Conservation (phyloP, 1,139 yeast genomes). For the Kodamaea ohmeri region DNA sequence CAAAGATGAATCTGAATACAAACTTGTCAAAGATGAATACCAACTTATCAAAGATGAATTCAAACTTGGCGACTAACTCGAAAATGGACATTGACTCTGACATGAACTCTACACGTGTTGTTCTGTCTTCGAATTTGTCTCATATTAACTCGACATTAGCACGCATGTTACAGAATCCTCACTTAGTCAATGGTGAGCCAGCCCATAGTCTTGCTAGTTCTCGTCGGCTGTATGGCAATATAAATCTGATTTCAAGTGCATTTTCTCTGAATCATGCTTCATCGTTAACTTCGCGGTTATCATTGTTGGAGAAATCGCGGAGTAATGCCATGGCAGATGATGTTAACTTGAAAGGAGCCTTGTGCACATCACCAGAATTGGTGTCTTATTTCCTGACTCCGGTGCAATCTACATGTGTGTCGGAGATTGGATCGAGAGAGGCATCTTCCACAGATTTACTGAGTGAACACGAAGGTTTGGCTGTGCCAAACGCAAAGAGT, state of each 20-base stretch:
- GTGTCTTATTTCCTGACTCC: conserved; percentile 33
- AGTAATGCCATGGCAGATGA: conserved; percentile 18
- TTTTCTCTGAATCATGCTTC: conserved; percentile 8
- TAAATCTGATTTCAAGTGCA: conserved; percentile 2
- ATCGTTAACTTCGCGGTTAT: conserved; percentile 8
- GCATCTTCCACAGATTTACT: conserved; percentile 12
- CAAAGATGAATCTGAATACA: neutral
- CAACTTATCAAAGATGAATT: conserved; percentile 4
- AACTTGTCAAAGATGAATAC: conserved; percentile 1
- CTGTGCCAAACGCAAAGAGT: conserved; percentile 1
- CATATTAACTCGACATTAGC: neutral
- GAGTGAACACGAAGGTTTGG: conserved; percentile 1
- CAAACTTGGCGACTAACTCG: neutral
- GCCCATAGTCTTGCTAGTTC: neutral
- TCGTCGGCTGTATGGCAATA: conserved; percentile 1
- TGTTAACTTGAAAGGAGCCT: conserved; percentile 27
- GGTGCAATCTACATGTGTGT: conserved; percentile 13
- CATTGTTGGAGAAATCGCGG: conserved; percentile 17
- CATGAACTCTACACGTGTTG: neutral
- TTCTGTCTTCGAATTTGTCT: conserved; percentile 1
- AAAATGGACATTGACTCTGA: too few relatives aligned
- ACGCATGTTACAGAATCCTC: neutral
- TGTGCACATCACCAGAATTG: conserved; percentile 30
- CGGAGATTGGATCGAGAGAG: conserved; percentile 11
- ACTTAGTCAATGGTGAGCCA: neutral